phyloP scores from a whole-genome alignment of 768 basidiomycete genomes.

The Agaricus bisporus region DNA sequence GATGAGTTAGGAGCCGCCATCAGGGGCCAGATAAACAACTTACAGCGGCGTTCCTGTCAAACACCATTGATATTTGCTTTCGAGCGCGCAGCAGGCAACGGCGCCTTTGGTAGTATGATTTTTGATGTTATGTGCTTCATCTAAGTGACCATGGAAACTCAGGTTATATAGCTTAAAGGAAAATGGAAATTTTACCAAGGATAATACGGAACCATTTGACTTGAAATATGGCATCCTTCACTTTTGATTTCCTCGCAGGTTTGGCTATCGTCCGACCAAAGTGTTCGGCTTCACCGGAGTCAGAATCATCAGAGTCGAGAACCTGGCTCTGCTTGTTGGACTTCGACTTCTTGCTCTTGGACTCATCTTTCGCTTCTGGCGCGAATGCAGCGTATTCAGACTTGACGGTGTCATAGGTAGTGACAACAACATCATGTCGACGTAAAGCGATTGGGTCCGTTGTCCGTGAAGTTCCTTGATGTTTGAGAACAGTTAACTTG shows the following conservation, averaged over 20 bases:
- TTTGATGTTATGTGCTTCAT: constrained; percentile 95
- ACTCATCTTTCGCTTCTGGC: constrained; percentile 49
- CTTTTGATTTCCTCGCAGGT: constrained; percentile 27
- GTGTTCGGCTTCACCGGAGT: constrained; percentile 35
- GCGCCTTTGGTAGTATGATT: constrained; percentile 75
- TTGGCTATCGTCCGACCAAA: constrained; percentile 39
- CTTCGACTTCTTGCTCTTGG: constrained; percentile 29
- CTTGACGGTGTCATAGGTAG: constrained; percentile 80
- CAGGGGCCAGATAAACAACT: constrained; percentile 12
- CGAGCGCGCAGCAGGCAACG: constrained; percentile 71
- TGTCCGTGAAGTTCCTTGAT: constrained; percentile 75
- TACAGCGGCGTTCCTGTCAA: constrained; percentile 81
- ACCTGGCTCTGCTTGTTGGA: constrained; percentile 22
- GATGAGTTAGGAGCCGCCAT: constrained; percentile 15
- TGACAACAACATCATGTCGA: constrained; percentile 69
- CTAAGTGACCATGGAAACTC: constrained; percentile 27
- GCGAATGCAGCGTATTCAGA: constrained; percentile 64
- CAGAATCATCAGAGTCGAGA: constrained; percentile 24
- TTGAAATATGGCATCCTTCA: constrained; percentile 63
- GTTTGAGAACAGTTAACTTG: constrained; percentile 65
- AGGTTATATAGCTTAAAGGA: neutral
- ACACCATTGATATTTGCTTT: constrained; percentile 81
- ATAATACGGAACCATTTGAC: constrained; percentile 84
- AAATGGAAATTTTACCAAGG: constrained; percentile 46
- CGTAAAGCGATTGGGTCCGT: constrained; percentile 52